Evolutionary conservation across 257 asterid genomes (phyloP).

Genomic region (Ilex asprella): DNA sequence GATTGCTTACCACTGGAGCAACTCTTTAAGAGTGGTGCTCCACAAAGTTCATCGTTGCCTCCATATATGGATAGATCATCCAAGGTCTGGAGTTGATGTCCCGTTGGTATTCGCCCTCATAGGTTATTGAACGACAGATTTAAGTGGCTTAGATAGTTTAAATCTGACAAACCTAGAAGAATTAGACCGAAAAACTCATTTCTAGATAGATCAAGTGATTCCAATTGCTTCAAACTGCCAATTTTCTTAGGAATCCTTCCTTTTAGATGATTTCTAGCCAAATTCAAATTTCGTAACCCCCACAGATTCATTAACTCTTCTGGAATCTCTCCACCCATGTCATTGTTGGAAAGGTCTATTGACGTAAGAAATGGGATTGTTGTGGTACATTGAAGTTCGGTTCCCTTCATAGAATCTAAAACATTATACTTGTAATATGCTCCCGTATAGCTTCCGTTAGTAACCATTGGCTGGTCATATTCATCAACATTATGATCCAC

Average conservation of each 20-base stretch:
- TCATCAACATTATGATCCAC: not conserved
- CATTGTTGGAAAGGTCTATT: conserved; percentile 26
- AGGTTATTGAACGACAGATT: conserved; percentile 20
- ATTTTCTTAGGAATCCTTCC: conserved; percentile 26
- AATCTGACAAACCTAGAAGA: conserved; percentile 7
- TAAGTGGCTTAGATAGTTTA: conserved; percentile 10
- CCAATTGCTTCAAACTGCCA: conserved; percentile 16
- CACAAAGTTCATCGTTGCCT: not conserved
- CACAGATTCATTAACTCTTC: conserved; percentile 19
- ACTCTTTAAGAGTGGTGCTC: not conserved
- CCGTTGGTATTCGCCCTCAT: conserved; percentile 16
- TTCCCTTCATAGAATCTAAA: conserved; percentile 19
- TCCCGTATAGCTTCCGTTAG: conserved; percentile 2
- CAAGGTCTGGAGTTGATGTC: conserved; percentile 21
- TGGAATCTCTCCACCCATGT: conserved; percentile 27
- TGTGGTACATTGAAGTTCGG: not conserved
- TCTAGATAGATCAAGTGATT: conserved; percentile 21
- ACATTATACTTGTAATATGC: conserved; percentile 17
- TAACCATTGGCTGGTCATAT: no score
- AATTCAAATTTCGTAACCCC: conserved; percentile 21
- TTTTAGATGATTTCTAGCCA: conserved; percentile 22
- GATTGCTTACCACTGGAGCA: conserved; percentile 1
- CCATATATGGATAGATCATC: not conserved
- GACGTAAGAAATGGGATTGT: conserved; percentile 17
- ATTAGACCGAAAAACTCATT: conserved; percentile 19